Evolutionary conservation across 768 basidiomycete species (phyloP), one percentile per base, ranked within the genome.

Genomic region (Russula vinacea): DNA sequence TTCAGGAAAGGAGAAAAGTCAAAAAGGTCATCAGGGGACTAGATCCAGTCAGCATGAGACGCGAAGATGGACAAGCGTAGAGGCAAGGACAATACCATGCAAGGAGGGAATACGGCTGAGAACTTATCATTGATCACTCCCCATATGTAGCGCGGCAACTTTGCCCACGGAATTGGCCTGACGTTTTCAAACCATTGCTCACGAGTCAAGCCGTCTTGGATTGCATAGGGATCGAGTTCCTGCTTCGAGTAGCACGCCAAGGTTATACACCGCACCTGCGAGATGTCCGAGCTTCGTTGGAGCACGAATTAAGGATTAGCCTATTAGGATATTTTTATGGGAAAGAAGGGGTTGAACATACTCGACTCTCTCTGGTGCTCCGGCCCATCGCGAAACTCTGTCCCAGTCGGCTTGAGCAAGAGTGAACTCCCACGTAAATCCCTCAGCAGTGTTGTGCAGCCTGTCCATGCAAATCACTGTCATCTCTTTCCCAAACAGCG

Each of bases 101-200:
- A 56, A 22, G 64, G 64, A 2, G 64, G 64, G 47, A 60, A 61
- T 17, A 52, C 22, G 6, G 42, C 33, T 5, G 33, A 26, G 33
- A 16, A 0, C 3, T 51, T 35, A 8, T 65, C 59, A 24, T 65
- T 65, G 40, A 65, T 24, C 5, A 61, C 2, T 29, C 33, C 47
- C 58, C 55, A 61, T 24, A 61, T 32, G 45, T 39, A 19, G 13
- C 40, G 64, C 32, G 64, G 64, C 42, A 65, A n/a, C 9, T 56
- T 61, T n/a, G 55, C 49, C 64, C 64, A 65, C 24, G 64, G 55
- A 8, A 61, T n/a, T 1, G 64, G 64, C 60, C 40, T 59, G 40
- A 44, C 32, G n/a, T 65, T 65, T 52, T 65, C 64, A 24, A 65
- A 61, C 64, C 64, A 65, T 51, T 52, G 39, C 16, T 65, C 64